A percentile compares a stretch with the other conserved stretches of the same genome.
Evolutionary conservation across 179 eudicot genomes (phyloP).

Genomic region (Spergularia azorica): DNA sequence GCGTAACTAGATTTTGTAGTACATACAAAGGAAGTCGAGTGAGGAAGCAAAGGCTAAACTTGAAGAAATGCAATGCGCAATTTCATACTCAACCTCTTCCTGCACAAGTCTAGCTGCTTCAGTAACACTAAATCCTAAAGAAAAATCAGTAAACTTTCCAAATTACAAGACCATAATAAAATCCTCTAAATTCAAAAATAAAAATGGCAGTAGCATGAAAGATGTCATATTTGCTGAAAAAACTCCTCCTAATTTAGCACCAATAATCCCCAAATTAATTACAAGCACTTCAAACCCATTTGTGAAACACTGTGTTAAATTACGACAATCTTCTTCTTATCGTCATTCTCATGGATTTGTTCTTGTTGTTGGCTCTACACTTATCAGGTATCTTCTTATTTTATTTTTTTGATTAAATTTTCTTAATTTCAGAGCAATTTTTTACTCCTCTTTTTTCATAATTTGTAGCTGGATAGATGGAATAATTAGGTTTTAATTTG

Average conservation of each 20-base stretch:
- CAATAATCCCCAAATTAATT: slow-evolving; percentile 36
- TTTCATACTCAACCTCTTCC: slow-evolving; percentile 13
- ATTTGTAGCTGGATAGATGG: neutral
- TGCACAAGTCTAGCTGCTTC: neutral
- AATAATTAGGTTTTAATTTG: neutral
- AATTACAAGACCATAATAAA: neutral
- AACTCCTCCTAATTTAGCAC: neutral
- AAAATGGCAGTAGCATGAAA: slow-evolving; percentile 1
- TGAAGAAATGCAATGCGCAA: slow-evolving; percentile 27
- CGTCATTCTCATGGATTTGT: slow-evolving; percentile 69
- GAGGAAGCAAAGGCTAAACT: neutral
- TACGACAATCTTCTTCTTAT: slow-evolving; percentile 83
- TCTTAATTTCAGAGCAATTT: neutral
- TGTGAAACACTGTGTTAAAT: slow-evolving; percentile 91
- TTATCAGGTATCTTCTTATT: slow-evolving; percentile 52
- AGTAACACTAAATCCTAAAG: neutral
- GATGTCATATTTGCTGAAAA: slow-evolving; percentile 12
- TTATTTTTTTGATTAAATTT: neutral
- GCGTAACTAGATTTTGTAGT: too few species aligned
- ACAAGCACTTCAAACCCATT: slow-evolving; percentile 88
- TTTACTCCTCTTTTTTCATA: neutral
- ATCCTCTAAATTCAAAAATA: neutral
- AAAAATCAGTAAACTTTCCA: neutral
- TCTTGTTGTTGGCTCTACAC: slow-evolving; percentile 71
- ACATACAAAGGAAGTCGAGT: too few species aligned